phyloP scores from a whole-genome alignment of 257 asterid species.

The Ilex asprella region DNA sequence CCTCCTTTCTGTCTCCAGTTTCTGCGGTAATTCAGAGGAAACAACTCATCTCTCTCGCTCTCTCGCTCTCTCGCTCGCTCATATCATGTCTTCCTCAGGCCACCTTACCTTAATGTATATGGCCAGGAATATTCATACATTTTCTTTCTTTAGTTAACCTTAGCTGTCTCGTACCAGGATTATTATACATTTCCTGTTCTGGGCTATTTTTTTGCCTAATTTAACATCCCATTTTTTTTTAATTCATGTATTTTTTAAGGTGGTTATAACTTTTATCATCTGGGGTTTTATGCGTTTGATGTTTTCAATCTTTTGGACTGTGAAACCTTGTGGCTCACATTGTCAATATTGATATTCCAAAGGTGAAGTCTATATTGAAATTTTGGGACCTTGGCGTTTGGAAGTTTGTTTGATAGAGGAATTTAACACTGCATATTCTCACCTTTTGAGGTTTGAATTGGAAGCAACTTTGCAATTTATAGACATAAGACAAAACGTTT shows the following conservation, averaged over 20 bases:
- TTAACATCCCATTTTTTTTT: neutral
- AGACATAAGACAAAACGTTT: no score
- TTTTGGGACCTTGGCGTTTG: no score
- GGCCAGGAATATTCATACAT: neutral
- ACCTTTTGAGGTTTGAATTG: no score
- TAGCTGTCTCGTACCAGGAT: slow-evolving; percentile 11
- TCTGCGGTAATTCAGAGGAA: slow-evolving; percentile 26
- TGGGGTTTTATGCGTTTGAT: neutral
- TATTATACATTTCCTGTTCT: neutral
- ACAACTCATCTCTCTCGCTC: slow-evolving; percentile 17
- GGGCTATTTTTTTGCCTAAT: neutral
- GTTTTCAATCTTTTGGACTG: neutral
- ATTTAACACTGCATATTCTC: no score
- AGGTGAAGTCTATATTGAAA: no score
- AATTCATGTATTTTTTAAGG: neutral
- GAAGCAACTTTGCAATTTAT: no score
- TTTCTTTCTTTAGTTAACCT: slow-evolving; percentile 1
- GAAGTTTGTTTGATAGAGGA: no score
- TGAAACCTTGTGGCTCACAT: no score
- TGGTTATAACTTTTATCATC: neutral
- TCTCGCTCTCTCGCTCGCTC: slow-evolving; percentile 1
- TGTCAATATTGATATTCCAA: no score
- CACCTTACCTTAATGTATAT: neutral
- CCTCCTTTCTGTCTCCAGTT: slow-evolving; percentile 27
- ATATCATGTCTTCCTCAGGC: neutral